A percentile compares a stretch with the other conserved stretches of the same genome.
These are phyloP conservation scores for Gossypium davidsonii DNA, from an alignment of 441 rosid genomes.

Conservation along the genomic window DNA sequence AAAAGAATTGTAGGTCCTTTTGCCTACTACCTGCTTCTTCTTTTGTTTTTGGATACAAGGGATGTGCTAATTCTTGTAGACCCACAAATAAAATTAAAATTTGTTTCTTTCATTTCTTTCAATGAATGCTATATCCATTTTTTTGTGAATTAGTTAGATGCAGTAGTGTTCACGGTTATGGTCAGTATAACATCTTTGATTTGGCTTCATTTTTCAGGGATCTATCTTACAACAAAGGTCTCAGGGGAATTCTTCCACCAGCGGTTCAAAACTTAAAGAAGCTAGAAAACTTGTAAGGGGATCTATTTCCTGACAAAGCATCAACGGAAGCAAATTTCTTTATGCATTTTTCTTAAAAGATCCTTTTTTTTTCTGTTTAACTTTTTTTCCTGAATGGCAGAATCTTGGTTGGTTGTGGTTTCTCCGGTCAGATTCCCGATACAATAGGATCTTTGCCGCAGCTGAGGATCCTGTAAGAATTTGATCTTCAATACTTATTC, in stretches of 20 bases:
- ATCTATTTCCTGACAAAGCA: conserved; percentile 1
- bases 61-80: background rate
- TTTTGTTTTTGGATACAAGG: background rate
- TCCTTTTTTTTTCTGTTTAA: background rate
- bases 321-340: background rate
- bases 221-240: conserved; percentile 54
- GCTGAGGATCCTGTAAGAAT: conserved; percentile 54
- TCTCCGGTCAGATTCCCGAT: conserved; percentile 63
- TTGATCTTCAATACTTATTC: conserved; percentile 5
- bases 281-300: conserved; percentile 55
- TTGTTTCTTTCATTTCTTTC: background rate
- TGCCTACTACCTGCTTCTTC: background rate
- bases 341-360: background rate
- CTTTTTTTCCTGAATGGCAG: conserved; percentile 32
- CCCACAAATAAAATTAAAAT: background rate
- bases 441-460: conserved; percentile 48
- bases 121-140: background rate
- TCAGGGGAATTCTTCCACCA: conserved; percentile 58
- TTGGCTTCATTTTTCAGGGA: conserved; percentile 40
- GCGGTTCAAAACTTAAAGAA: conserved; percentile 56
- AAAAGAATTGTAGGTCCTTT: conserved; percentile 47
- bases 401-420: conserved; percentile 59
- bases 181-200: background rate
- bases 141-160: conserved; percentile 5
- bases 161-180: background rate